Base-by-base conservation (phyloP, 805 yeast genomes). In the Pichia exigua region DNA sequence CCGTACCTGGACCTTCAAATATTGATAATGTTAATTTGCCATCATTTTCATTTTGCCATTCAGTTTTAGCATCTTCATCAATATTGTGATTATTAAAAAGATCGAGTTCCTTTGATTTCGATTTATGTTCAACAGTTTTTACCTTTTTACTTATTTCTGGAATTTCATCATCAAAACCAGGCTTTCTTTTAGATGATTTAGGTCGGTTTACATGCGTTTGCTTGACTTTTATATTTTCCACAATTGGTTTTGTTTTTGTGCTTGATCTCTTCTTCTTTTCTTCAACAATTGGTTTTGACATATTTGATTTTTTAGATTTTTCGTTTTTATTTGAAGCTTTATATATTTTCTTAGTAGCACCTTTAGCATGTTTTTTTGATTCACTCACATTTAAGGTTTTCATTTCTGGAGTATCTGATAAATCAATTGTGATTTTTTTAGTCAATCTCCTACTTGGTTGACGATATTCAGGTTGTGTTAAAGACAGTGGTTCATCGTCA, bases 1-100 rank as follows among this genome's bases (percentile, higher is more conserved):
- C 79, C 0, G 75, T 68, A 1, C 76, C 79, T 39, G 78, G 79
- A 1, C 75, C 76, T 49, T 72, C 74, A 56, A 72, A 77, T 0
- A 84, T 79, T n/a, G 76, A 74, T 13, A 75, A 57, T 8, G 68
- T 69, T 17, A 79, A 64, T 5, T 65, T 61, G n/a, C 43, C 42
- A 2, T 55, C 46, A 6, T 76, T 76, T 11, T 66, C 59, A 11
- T 61, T 62, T 48, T 73, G 69, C 87, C 87, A 81, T 57, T 77
- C 79, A 0, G 82, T 69, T 0, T 81, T 82, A 41, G 47, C 42
- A 22, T 20, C 9, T 27, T 27, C 44, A 13, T 18, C 20, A 20
- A 20, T 28, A 18, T 39, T 44, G 13, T 20, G 18, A 20, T 45
- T 28, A 15, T 20, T 12, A 22, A n/a, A 20, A 22, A 22, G 15